phyloP scores from a whole-genome alignment of 2,329 filamentous ascomycete species.

The Orbilia quercus region DNA sequence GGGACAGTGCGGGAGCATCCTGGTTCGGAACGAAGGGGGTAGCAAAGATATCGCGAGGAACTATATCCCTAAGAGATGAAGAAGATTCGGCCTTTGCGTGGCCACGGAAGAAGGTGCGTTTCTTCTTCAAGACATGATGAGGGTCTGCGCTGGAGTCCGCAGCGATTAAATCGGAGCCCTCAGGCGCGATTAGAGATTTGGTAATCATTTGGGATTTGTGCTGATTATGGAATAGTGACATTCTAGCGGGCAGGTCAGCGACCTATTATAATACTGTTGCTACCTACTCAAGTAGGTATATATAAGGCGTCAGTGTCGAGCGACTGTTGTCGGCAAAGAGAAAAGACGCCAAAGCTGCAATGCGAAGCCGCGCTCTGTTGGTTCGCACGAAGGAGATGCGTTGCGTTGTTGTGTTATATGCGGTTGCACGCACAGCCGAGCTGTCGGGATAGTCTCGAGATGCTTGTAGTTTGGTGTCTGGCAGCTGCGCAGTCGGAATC shows the following conservation, averaged over 20 bases:
- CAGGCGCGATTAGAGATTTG: slow-evolving; percentile 23
- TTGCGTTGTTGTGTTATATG: slow-evolving; percentile 22
- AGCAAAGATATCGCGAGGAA: slow-evolving; percentile 26
- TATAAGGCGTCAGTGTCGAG: background rate
- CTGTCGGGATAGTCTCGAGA: slow-evolving; percentile 3
- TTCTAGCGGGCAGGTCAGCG: background rate
- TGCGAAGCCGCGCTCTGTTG: slow-evolving; percentile 31
- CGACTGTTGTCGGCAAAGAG: background rate
- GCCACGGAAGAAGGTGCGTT: slow-evolving; percentile 52
- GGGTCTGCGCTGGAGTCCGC: slow-evolving; percentile 7
- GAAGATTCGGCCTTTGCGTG: slow-evolving; percentile 36
- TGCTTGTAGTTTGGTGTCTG: background rate
- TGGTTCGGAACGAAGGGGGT: slow-evolving; percentile 20
- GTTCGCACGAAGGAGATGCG: slow-evolving; percentile 19
- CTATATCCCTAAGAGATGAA: slow-evolving; percentile 46
- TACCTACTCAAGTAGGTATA: too few relatives aligned
- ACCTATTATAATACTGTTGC: too few relatives aligned
- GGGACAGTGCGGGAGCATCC: slow-evolving; percentile 26
- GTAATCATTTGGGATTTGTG: slow-evolving; percentile 29
- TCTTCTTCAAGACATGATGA: slow-evolving; percentile 43
- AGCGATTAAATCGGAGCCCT: slow-evolving; percentile 17
- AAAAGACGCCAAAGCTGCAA: background rate
- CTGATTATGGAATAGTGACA: slow-evolving; percentile 47
- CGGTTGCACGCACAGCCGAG: background rate
- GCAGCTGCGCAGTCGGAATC: background rate